These are phyloP conservation scores for Tritrichomonas musculus DNA, from an alignment of 208 protist species.

Conservation along the genomic window DNA sequence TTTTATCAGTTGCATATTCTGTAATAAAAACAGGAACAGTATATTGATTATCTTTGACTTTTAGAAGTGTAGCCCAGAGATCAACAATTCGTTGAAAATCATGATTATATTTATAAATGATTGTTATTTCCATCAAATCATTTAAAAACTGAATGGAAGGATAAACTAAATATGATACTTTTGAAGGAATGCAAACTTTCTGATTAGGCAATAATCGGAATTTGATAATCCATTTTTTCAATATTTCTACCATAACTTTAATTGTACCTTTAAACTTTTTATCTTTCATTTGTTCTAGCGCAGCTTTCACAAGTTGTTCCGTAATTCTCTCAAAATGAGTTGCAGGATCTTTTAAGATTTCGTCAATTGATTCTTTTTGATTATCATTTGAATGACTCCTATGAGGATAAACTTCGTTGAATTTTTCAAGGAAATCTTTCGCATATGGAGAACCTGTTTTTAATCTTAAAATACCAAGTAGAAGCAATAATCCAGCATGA, in stretches of 20 bases:
- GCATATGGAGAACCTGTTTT: not conserved
- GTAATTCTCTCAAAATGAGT: not conserved
- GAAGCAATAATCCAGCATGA: not conserved
- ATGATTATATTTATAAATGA: not conserved
- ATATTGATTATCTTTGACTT: not conserved
- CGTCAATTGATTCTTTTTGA: not conserved
- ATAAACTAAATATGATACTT: too few species aligned
- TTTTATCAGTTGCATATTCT: not conserved
- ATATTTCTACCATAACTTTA: not conserved
- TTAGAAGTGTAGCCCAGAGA: not conserved
- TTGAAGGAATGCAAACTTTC: not conserved
- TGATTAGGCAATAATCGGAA: not conserved
- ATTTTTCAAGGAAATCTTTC: not conserved
- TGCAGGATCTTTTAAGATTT: not conserved
- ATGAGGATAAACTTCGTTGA: not conserved
- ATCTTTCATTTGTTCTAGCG: not conserved
- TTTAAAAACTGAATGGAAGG: not conserved
- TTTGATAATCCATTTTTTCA: not conserved
- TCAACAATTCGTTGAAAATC: not conserved
- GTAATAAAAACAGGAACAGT: not conserved
- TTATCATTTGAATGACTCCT: not conserved
- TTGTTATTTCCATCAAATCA: not conserved
- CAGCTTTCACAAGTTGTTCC: not conserved
- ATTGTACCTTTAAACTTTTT: not conserved
- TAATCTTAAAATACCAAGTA: not conserved